Evolutionary conservation across 1,284 basidiomycete genomes (phyloP).

Genomic region (Trichosporon sp.): DNA sequence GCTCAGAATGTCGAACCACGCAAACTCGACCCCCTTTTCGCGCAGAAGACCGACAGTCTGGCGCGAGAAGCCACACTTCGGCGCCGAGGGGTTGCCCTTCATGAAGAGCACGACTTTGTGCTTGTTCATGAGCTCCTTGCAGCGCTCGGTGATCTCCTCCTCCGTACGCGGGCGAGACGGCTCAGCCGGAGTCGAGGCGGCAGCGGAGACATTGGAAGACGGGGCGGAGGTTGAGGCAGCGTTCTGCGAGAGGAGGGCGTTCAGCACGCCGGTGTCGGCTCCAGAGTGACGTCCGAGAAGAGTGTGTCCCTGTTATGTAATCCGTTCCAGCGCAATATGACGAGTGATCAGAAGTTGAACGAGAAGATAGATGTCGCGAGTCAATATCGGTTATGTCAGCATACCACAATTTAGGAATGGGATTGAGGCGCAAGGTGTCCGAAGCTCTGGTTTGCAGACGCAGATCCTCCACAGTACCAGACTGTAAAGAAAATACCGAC

Average conservation of each 20-base stretch:
- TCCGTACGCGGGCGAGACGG: conserved; percentile 39
- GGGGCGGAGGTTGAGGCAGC: conserved; percentile 40
- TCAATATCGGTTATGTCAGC: background rate
- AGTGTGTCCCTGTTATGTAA: conserved; percentile 67
- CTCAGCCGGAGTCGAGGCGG: conserved; percentile 29
- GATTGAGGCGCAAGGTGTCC: too few species aligned
- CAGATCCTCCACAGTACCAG: too few species aligned
- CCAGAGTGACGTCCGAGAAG: conserved; percentile 76
- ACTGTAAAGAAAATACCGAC: background rate
- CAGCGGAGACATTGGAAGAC: conserved; percentile 39
- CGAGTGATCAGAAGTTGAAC: background rate
- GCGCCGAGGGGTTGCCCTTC: conserved; percentile 85
- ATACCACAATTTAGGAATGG: too few species aligned
- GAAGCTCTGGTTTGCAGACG: too few species aligned
- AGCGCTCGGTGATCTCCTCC: conserved; percentile 50
- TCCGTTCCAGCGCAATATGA: background rate
- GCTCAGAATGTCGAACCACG: conserved; percentile 66
- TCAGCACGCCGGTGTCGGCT: conserved; percentile 69
- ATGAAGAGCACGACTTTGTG: conserved; percentile 77
- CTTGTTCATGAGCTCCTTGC: conserved; percentile 58
- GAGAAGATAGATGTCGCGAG: background rate
- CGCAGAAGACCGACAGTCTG: conserved; percentile 62
- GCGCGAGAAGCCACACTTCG: conserved; percentile 77
- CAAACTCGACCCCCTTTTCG: conserved; percentile 60
- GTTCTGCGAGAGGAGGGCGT: conserved; percentile 60